A percentile compares a stretch with the other conserved stretches of the same genome.
phyloP scores from a whole-genome alignment of 139 green algal genomes.

The Chlamydomonas schloesseri region DNA sequence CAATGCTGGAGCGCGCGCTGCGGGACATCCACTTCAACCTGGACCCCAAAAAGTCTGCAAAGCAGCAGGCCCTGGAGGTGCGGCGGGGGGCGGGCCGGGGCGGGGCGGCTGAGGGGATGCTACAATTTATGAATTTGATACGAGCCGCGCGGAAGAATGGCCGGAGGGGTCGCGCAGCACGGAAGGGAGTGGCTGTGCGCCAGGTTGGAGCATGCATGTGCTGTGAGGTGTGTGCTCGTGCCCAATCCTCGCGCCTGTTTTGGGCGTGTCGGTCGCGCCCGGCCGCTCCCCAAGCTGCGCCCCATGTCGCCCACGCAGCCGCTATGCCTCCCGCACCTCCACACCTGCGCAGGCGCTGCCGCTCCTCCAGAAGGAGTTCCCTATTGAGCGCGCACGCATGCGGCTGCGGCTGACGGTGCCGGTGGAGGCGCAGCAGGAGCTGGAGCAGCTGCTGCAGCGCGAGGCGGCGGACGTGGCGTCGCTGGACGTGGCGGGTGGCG shows the following conservation, averaged over 20 bases:
- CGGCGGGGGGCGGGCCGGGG: too few species aligned
- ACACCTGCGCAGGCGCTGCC: slow-evolving; percentile 82
- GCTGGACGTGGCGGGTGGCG: slow-evolving; percentile 36
- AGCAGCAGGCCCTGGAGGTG: slow-evolving; percentile 94
- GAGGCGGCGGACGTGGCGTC: slow-evolving; percentile 30
- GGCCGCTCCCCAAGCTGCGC: too few species aligned
- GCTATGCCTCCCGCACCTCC: too few species aligned
- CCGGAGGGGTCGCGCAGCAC: too few species aligned
- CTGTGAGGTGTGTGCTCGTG: too few species aligned
- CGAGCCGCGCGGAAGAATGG: neutral
- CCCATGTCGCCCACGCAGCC: too few species aligned
- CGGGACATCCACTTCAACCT: slow-evolving; percentile 94
- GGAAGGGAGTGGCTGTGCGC: neutral
- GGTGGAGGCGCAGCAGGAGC: slow-evolving; percentile 51
- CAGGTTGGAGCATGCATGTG: neutral
- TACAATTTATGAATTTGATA: too few species aligned
- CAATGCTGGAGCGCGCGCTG: slow-evolving; percentile 95
- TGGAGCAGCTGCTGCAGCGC: slow-evolving; percentile 52
- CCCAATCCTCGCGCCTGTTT: too few species aligned
- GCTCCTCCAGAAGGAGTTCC: slow-evolving; percentile 83
- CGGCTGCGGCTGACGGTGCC: slow-evolving; percentile 79
- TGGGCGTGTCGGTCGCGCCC: too few species aligned
- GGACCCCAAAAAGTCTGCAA: slow-evolving; percentile 92
- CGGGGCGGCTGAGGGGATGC: too few species aligned
- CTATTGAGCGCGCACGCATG: slow-evolving; percentile 95